Percentiles rank a stretch among this genome's conserved stretches.
These are phyloP conservation scores for Paracorniculantispora psalliotae DNA, from an alignment of 2,329 filamentous ascomycete species.

Conservation along the genomic window DNA sequence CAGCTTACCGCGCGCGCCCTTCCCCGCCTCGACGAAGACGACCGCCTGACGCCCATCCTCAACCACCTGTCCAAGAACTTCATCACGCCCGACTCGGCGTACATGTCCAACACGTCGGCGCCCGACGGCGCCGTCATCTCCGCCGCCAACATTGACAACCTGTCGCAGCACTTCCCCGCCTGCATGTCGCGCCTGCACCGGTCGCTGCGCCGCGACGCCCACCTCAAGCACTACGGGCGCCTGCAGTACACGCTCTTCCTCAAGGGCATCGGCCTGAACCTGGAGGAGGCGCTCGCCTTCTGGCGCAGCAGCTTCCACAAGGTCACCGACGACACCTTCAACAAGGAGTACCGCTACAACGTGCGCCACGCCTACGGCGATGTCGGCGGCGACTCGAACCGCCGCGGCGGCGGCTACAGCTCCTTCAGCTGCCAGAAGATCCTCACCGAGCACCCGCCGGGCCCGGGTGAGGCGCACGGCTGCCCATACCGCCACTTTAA, in stretches of 20 bases:
- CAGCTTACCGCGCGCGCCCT: conserved; percentile 85
- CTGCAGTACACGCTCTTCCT: conserved; percentile 95
- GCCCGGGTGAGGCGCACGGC: conserved; percentile 85
- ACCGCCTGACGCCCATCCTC: conserved; percentile 68
- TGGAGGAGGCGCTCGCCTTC: conserved; percentile 90
- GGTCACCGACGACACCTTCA: conserved; percentile 89
- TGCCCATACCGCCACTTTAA: conserved; percentile 94
- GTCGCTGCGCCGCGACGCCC: conserved; percentile 77
- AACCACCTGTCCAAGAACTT: conserved; percentile 92
- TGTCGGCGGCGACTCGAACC: conserved; percentile 86
- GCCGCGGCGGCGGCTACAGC: conserved; percentile 80
- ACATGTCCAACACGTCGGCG: conserved; percentile 57
- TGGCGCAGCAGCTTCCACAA: conserved; percentile 85
- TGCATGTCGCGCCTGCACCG: conserved; percentile 93
- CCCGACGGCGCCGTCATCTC: conserved; percentile 69
- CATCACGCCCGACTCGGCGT: conserved; percentile 80
- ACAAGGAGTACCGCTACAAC: conserved; percentile 97
- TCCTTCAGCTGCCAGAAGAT: conserved; percentile 96
- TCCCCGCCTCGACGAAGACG: conserved; percentile 91
- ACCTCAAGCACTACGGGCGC: conserved; percentile 89
- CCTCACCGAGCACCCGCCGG: conserved; percentile 79
- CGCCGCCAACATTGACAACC: conserved; percentile 71
- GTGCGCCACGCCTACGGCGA: conserved; percentile 93
- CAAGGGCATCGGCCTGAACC: conserved; percentile 84
- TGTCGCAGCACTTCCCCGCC: conserved; percentile 78